Evolutionary conservation across 805 yeast species (phyloP).

Genomic region (Candida ipomoeae): DNA sequence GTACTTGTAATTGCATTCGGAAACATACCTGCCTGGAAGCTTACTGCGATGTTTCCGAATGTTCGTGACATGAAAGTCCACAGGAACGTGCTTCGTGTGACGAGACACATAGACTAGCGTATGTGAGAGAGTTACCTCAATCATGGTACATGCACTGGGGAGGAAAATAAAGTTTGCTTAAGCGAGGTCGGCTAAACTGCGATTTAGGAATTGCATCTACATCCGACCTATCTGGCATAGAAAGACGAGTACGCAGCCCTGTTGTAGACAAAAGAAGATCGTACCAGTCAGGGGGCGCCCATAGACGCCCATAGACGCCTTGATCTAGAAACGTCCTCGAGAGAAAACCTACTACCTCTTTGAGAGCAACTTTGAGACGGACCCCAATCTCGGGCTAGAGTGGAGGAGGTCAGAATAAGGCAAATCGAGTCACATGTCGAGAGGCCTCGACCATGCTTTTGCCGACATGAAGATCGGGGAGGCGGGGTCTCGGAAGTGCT

Average conservation of each 20-base stretch:
- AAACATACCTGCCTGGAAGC: not conserved
- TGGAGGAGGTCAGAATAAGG: not conserved
- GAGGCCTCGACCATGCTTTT: not conserved
- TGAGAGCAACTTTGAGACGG: not conserved
- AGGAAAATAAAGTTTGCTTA: not conserved
- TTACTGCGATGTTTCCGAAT: not conserved
- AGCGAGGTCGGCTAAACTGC: constrained; percentile 2
- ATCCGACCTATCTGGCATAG: not conserved
- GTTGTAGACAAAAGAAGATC: not conserved
- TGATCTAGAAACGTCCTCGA: not conserved
- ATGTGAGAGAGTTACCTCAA: not conserved
- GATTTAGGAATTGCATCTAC: not conserved
- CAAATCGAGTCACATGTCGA: not conserved
- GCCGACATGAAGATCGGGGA: not conserved
- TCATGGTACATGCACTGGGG: not conserved
- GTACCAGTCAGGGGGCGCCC: too few species aligned
- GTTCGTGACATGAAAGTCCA: not conserved
- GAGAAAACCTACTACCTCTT: not conserved
- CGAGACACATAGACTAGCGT: not conserved
- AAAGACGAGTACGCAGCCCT: not conserved
- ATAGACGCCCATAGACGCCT: too few species aligned
- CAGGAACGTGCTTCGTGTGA: not conserved
- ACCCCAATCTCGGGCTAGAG: not conserved
- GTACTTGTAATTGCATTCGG: too few species aligned
- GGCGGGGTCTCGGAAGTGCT: not conserved